Percentiles rank a stretch among this genome's conserved stretches.
Conservation (phyloP, 2,329 filamentous ascomycete species). For the Pochonia chlamydosporia region DNA sequence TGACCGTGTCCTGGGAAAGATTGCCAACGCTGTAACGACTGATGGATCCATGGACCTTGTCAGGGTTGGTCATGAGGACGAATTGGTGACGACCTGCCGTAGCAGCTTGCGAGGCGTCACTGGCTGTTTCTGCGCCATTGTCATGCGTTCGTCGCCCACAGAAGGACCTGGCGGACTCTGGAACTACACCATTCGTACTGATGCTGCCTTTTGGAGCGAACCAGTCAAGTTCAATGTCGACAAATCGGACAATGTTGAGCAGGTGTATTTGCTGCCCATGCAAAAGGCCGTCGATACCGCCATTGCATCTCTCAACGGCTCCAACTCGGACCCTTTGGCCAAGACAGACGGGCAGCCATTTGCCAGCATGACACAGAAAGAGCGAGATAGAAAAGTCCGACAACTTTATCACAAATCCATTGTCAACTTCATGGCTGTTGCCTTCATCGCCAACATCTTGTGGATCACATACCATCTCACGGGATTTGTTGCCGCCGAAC, state of each 20-base stretch:
- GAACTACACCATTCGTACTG: conserved; percentile 82
- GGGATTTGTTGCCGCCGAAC: conserved; percentile 77
- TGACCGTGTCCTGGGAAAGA: conserved; percentile 58
- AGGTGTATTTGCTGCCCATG: conserved; percentile 74
- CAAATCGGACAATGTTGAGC: conserved; percentile 62
- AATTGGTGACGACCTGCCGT: conserved; percentile 57
- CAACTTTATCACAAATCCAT: conserved; percentile 64
- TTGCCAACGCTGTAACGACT: conserved; percentile 52
- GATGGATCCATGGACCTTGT: conserved; percentile 48
- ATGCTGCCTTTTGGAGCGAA: conserved; percentile 57
- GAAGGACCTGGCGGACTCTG: conserved; percentile 63
- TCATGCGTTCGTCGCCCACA: conserved; percentile 68
- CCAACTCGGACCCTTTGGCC: conserved; percentile 31
- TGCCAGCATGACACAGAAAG: conserved; percentile 62
- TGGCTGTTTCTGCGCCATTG: conserved; percentile 65
- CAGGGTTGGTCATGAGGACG: conserved; percentile 47
- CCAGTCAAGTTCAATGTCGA: conserved; percentile 58
- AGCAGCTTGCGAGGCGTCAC: conserved; percentile 62
- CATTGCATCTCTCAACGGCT: conserved; percentile 53
- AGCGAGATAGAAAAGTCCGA: conserved; percentile 62
- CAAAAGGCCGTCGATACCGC: conserved; percentile 72
- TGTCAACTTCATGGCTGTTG: conserved; percentile 70
- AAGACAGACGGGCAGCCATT: conserved; percentile 63
- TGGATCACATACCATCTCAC: conserved; percentile 83
- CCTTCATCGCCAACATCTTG: conserved; percentile 73